A percentile compares a stretch with the other conserved stretches of the same genome.
These are phyloP conservation scores for Paraphysoderma sedebokerense DNA, from an alignment of 371 early-diverging fungal species.

Conservation along the genomic window DNA sequence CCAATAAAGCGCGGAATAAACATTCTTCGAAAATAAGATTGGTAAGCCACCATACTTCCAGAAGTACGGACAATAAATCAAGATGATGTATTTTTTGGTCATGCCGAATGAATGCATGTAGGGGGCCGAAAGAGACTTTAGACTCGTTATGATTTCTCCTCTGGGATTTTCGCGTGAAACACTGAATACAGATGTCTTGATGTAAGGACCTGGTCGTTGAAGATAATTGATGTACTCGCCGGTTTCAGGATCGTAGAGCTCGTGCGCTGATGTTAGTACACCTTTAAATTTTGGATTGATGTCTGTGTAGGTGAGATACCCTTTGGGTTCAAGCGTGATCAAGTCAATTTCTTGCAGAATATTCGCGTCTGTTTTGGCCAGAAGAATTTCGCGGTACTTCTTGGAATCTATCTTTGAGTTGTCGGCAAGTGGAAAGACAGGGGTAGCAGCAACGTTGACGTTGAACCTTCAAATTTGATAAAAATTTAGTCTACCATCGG, in stretches of 20 bases:
- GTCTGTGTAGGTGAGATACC: slow-evolving; percentile 38
- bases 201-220: not conserved
- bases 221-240: slow-evolving; percentile 51
- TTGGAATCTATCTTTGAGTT: slow-evolving; percentile 5
- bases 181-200: slow-evolving; percentile 29
- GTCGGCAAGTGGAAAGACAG: slow-evolving; percentile 30
- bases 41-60: not conserved
- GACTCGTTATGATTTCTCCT: slow-evolving; percentile 41
- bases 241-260: slow-evolving; percentile 41
- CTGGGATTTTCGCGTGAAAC: slow-evolving; percentile 36
- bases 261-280: slow-evolving; percentile 44
- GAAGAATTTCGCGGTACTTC: slow-evolving; percentile 12
- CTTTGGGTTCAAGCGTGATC: slow-evolving; percentile 47
- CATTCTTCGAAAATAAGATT: not conserved
- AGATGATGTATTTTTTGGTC: slow-evolving; percentile 45
- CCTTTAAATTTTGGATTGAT: slow-evolving; percentile 53
- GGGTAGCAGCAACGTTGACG: slow-evolving; percentile 31
- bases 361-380: slow-evolving; percentile 22
- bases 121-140: slow-evolving; percentile 35
- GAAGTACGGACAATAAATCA: slow-evolving; percentile 28
- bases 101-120: slow-evolving; percentile 53
- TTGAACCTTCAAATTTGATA: not conserved
- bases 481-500: not conserved
- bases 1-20: not conserved
- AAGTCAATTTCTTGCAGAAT: slow-evolving; percentile 52